Base-by-base conservation (phyloP, 805 yeast species). In the Saturnispora besseyi region DNA sequence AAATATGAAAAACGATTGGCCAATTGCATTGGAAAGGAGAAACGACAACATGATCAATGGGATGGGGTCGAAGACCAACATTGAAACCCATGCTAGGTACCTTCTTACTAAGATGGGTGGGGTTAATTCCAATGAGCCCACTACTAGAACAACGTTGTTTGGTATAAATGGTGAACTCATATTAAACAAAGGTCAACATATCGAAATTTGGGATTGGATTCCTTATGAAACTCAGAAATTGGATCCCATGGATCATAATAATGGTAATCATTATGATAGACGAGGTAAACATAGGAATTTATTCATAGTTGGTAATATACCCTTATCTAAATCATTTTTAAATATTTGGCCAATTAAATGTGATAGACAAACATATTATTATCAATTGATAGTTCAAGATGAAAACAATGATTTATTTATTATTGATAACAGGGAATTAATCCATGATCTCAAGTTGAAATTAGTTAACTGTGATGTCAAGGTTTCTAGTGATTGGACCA, bases 191-290 rank as follows among this genome's bases (percentile, higher is more conserved):
- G 55, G 56, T 3, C 57, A 61, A 47, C 37, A 56, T 1, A 56
- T 72, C 13, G 69, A 70, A 45, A 61, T 71, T 7, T 72, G 73
- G 73, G 74, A 70, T 49, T 69, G 75, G 75, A 28, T 51, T 2
- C 68, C 67, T 2, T 26, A 44, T 31, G 10, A 22, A 15, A 22
- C 31, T 2, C 29, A 44, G 29, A 49, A 41, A 18, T 51, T 45
- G 28, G 41, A 40, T 28, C 24, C 45, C 11, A 13, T 10, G 7
- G 21, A n/a, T 30, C 4, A 12, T 22, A 8, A 12, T 13, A 44
- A 44, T 24, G 10, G n/a, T 4, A 22, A 30, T 15, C 12, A 13
- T 13, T 26, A 49, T 26, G 44, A 41, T n/a, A 41, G 32, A n/a
- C 13, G 22, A 5, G 44, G 32, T 26, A 41, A 28, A 9, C 30